Conservation (phyloP, 495 filamentous ascomycete genomes). For the Annulohypoxylon moriforme region DNA sequence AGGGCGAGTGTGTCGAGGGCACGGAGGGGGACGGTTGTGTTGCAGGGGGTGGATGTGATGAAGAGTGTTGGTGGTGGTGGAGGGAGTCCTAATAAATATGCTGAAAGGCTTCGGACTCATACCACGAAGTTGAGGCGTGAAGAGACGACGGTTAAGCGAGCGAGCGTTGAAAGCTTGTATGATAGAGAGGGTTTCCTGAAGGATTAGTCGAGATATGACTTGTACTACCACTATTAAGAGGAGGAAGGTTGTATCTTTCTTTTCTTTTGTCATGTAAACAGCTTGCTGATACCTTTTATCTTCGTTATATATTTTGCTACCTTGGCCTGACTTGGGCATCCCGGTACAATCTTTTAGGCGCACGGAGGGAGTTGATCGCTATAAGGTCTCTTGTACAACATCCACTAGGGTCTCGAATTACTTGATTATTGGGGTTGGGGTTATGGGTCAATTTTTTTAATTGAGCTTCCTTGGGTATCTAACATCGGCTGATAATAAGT, state of each 20-base stretch:
- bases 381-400: not conserved
- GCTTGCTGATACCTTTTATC: constrained; percentile 23
- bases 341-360: constrained; percentile 8
- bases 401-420: not conserved
- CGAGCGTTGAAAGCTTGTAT: constrained; percentile 50
- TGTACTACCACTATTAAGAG: not conserved
- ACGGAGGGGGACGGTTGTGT: constrained; percentile 34
- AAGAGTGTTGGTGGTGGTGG: constrained; percentile 5
- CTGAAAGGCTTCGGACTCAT: constrained; percentile 23
- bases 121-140: constrained; percentile 25
- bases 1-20: constrained; percentile 10
- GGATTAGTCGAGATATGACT: constrained; percentile 17
- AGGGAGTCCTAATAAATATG: constrained; percentile 10
- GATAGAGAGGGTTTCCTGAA: constrained; percentile 59
- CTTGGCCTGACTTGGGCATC: constrained; percentile 2
- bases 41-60: constrained; percentile 27
- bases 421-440: not conserved
- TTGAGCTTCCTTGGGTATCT: constrained; percentile 1
- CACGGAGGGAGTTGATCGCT: not conserved
- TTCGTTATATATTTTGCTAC: constrained; percentile 13
- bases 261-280: constrained; percentile 23
- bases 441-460: not conserved
- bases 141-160: constrained; percentile 18
- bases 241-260: not conserved
- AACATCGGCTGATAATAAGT: not conserved